Evolutionary conservation across 495 filamentous ascomycete genomes (phyloP), one percentile per base, ranked within the genome.

Genomic region (Chaetomidium leptoderma): DNA sequence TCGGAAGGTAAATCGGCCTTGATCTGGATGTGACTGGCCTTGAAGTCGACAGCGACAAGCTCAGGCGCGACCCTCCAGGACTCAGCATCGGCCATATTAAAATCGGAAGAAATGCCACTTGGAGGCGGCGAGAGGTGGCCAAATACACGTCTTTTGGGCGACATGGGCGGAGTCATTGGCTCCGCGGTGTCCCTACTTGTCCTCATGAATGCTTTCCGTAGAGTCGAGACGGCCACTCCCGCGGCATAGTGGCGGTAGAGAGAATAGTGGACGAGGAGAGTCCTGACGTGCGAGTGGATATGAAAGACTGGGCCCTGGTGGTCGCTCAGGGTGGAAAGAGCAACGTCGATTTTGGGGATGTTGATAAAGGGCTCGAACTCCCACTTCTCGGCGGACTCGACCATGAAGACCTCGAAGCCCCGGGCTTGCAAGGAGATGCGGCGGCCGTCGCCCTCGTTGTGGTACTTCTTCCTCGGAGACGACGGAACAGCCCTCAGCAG

Each of bases 181-280:
- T 47, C 59, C n/a, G 62, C 39, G 8, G 59, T 63, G 53, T 70
- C 59, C 52, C 65, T 63, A 60, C 70, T 69, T 0, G 76, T 74
- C 35, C 74, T 78, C 62, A 81, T 75, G 66, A 97, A 89, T 6
- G 91, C 89, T 57, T 86, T 84, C 52, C 80, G 79, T 13, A 98
- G 70, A 9, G 95, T 87, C 56, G 83, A 85, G 21, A 79, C 70
- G 27, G 95, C 95, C 46, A 97, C 81, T 11, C 87, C 88, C 27
- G 92, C 77, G n/a, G 91, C 86, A 65, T 96, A 97, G 66, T 95
- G 92, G 6, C 92, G 86, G 68, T 95, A 97, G 1, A 99, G 79
- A 4, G 95, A 97, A 66, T 97, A 97, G 32, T 95, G 87, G 4
- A 95, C 61, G 57, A 87, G 84, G 2, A 99, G 66, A 8, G 86